A percentile compares a stretch with the other conserved stretches of the same genome.
These are phyloP conservation scores for Leccinum insolens DNA, from an alignment of 1,284 basidiomycete genomes.

Conservation along the genomic window DNA sequence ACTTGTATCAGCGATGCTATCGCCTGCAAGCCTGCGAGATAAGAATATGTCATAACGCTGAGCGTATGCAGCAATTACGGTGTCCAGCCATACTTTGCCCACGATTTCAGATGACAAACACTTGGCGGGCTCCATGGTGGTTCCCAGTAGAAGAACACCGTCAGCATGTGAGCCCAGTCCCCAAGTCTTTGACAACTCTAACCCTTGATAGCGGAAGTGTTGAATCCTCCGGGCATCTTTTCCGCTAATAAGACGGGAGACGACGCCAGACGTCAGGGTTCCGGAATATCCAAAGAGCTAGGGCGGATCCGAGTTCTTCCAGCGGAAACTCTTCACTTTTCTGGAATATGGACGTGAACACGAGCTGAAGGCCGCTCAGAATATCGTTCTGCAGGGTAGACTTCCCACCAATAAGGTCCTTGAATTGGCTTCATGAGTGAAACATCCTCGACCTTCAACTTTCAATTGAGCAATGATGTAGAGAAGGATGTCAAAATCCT, in stretches of 20 bases:
- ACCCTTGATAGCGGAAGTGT: conserved; percentile 87
- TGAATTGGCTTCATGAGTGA: conserved; percentile 92
- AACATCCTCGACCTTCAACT: conserved; percentile 87
- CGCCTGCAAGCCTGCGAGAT: conserved; percentile 32
- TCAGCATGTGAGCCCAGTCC: conserved; percentile 91
- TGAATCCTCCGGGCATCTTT: conserved; percentile 99
- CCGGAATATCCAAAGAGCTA: conserved; percentile 83
- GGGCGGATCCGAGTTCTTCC: conserved; percentile 90
- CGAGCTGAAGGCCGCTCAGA: conserved; percentile 88
- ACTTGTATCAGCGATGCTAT: too few species aligned
- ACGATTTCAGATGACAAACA: conserved; percentile 91
- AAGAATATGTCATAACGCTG: conserved; percentile 86
- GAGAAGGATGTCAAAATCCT: conserved; percentile 87
- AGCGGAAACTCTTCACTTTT: conserved; percentile 97
- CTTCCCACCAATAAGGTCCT: conserved; percentile 98
- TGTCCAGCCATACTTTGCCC: conserved; percentile 93
- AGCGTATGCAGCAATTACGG: conserved; percentile 85
- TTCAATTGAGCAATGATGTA: conserved; percentile 88
- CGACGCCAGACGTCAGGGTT: conserved; percentile 88
- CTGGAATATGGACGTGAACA: conserved; percentile 91
- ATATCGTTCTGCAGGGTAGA: conserved; percentile 98
- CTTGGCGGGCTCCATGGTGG: conserved; percentile 93
- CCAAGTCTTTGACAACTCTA: conserved; percentile 88
- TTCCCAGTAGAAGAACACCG: conserved; percentile 87
- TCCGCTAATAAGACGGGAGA: conserved; percentile 89